phyloP scores from a whole-genome alignment of 1,284 basidiomycete species.

The Ceratobasidium sp. region DNA sequence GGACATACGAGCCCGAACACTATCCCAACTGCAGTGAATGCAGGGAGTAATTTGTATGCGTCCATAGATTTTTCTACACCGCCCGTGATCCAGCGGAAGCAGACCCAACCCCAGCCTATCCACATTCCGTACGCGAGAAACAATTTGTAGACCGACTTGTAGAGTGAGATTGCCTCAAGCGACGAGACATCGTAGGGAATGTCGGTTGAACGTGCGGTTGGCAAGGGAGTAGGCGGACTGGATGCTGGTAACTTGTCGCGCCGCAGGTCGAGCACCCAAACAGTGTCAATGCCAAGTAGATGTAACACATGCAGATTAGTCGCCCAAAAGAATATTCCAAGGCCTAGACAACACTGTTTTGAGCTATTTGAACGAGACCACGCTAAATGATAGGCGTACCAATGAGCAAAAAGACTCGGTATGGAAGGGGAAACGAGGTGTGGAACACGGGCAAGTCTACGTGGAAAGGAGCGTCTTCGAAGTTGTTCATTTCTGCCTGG shows the following conservation, averaged over 20 bases:
- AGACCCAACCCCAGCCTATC: constrained; percentile 68
- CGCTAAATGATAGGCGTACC: neutral
- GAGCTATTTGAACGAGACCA: neutral
- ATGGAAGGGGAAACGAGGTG: constrained; percentile 70
- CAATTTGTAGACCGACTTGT: constrained; percentile 72
- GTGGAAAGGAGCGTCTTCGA: constrained; percentile 38
- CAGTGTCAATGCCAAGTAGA: constrained; percentile 75
- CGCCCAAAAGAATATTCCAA: constrained; percentile 82
- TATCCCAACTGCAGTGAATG: constrained; percentile 66
- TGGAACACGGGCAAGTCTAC: constrained; percentile 36
- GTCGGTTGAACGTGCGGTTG: constrained; percentile 34
- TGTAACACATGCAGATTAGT: constrained; percentile 86
- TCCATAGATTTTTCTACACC: constrained; percentile 70
- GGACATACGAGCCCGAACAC: constrained; percentile 69
- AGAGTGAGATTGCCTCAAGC: constrained; percentile 54
- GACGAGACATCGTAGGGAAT: constrained; percentile 31
- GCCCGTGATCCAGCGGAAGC: constrained; percentile 67
- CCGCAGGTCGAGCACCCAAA: constrained; percentile 69
- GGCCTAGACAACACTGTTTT: constrained; percentile 49
- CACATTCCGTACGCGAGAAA: constrained; percentile 66
- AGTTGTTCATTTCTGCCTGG: constrained; percentile 33
- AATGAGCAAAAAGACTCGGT: constrained; percentile 76
- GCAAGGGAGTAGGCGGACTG: constrained; percentile 29
- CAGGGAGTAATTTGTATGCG: constrained; percentile 76
- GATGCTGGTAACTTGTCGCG: constrained; percentile 43